These are phyloP conservation scores for Mesembryanthemum crystallinum DNA, from an alignment of 148 eudicot species.

Conservation along the genomic window DNA sequence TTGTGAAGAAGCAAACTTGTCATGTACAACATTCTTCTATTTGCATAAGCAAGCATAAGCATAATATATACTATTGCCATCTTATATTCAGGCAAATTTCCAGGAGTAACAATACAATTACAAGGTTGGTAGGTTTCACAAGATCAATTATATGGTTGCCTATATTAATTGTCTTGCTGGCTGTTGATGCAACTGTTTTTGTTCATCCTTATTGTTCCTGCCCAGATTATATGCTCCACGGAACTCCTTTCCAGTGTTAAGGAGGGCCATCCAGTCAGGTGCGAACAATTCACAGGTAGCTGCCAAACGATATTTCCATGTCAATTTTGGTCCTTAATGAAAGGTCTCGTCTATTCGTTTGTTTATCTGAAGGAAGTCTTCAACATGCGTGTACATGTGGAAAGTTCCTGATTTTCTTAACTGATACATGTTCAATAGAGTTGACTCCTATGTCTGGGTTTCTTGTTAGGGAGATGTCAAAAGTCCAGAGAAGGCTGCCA, in stretches of 20 bases:
- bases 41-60: not conserved
- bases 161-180: not conserved
- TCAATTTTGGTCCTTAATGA: not conserved
- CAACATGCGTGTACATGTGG: not conserved
- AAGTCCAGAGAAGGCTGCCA: conserved; percentile 32
- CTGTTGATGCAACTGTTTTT: conserved; percentile 8
- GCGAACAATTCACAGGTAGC: conserved; percentile 33
- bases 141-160: not conserved
- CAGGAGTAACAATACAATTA: conserved; percentile 32
- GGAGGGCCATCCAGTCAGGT: conserved; percentile 33
- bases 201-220: conserved; percentile 10
- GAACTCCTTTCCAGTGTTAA: conserved; percentile 62
- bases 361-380: not conserved
- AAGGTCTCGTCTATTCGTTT: conserved; percentile 1
- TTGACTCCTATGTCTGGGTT: conserved; percentile 6
- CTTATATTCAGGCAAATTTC: conserved; percentile 32
- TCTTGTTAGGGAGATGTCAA: conserved; percentile 47
- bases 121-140: conserved; percentile 40
- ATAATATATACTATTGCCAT: conserved; percentile 1
- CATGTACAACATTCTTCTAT: not conserved
- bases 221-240: conserved; percentile 35
- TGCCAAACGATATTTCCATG: not conserved
- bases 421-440: not conserved
- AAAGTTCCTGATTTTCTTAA: conserved; percentile 7
- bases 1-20: not conserved